Evolutionary conservation across 805 yeast genomes (phyloP).

Genomic region (Brettanomyces anomalus): DNA sequence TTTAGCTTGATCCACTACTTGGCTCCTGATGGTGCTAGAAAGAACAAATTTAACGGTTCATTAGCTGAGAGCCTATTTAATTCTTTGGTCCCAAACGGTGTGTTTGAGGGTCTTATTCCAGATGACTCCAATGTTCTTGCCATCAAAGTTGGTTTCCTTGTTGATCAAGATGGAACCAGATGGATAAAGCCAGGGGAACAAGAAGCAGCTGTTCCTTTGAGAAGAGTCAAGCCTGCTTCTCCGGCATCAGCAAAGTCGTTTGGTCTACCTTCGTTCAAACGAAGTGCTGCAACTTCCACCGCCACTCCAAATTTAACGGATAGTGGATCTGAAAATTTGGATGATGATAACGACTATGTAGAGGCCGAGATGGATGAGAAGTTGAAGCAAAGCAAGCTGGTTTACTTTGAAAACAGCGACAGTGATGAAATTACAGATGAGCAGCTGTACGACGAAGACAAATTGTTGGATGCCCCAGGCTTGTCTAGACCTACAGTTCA

Average conservation of each 20-base stretch:
- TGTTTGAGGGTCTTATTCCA: slow-evolving; percentile 45
- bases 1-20: slow-evolving; percentile 42
- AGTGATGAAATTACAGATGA: slow-evolving; percentile 14
- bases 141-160: slow-evolving; percentile 56
- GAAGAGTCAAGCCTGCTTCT: slow-evolving; percentile 5
- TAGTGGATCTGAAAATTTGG: slow-evolving; percentile 32
- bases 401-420: slow-evolving; percentile 40
- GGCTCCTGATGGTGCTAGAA: slow-evolving; percentile 42
- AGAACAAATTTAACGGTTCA: slow-evolving; percentile 37
- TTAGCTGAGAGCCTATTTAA: slow-evolving; percentile 32
- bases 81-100: slow-evolving; percentile 36
- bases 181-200: slow-evolving; percentile 47
- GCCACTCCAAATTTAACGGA: slow-evolving; percentile 33
- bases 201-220: slow-evolving; percentile 14
- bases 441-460: slow-evolving; percentile 36
- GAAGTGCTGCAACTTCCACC: slow-evolving; percentile 2
- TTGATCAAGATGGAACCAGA: slow-evolving; percentile 27
- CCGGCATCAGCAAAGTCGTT: not conserved
- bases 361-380: slow-evolving; percentile 32
- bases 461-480: slow-evolving; percentile 30
- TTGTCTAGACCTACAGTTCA: slow-evolving; percentile 32
- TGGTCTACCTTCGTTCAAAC: not conserved
- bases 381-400: slow-evolving; percentile 38
- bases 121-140: slow-evolving; percentile 48
- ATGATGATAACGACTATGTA: slow-evolving; percentile 26